Evolutionary conservation across 1,284 basidiomycete species (phyloP), one percentile per base, ranked within the genome.

Genomic region (Leccinum pseudoinsigne): DNA sequence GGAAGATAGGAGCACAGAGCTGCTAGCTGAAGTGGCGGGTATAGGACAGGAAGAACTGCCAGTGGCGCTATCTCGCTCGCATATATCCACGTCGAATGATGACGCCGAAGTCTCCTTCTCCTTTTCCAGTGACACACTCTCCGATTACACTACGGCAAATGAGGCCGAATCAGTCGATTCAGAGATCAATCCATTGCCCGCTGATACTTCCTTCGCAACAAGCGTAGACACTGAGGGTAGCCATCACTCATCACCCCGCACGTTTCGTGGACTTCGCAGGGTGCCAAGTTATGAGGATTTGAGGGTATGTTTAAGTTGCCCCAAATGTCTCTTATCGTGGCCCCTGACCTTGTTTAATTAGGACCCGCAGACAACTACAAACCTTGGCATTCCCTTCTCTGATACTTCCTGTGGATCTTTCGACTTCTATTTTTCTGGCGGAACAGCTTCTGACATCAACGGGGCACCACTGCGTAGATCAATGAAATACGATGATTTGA

Each of bases 121-220:
- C 61, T 60, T 68, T 12, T 68, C 70, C 36, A 51, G 40, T 8
- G 60, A 59, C 45, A 55, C 61, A 3, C 57, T 59, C 45, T 68
- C 59, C 14, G 55, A 57, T 14, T 14, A 16, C 34, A 38, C 56
- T 45, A 55, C 55, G 16, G 23, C 58, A 11, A 55, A 36, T 42
- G 60, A n/a, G 10, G 14, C 12, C 10, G 28, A 31, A 55, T 57
- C 56, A 12, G 31, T 50, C 42, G 6, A 5, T 31, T 64, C 60
- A 31, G 62, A 55, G n/a, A 51, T 21, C 12, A 55, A 26, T 28
- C 16, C 50, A 14, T 64, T 57, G 11, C 40, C 40, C 23, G 38
- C 28, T 8, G 36, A 61, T 34, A 67, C 69, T 42, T 71, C 70
- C 21, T 58, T 70, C 5, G 69, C 62, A 38, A 73, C 72, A 18